phyloP scores from a whole-genome alignment of 768 basidiomycete genomes.

The Podaxis mareebaensis region DNA sequence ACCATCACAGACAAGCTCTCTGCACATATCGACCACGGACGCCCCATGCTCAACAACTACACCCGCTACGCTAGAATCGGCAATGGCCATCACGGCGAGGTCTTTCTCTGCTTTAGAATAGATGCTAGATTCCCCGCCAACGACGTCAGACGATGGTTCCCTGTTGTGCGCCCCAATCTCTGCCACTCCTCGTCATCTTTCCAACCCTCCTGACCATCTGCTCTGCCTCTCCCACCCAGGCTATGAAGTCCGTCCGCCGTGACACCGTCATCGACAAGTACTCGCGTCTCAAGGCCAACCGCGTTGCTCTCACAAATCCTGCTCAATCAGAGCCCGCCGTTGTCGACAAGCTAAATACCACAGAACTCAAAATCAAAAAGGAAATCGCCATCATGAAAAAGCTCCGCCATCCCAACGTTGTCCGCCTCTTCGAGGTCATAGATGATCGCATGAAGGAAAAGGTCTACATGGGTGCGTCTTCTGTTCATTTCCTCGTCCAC shows the following conservation, averaged over 20 bases:
- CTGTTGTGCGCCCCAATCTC: conserved; percentile 34
- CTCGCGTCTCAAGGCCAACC: conserved; percentile 34
- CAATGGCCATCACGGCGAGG: conserved; percentile 88
- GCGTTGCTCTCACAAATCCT: conserved; percentile 40
- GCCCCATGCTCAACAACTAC: conserved; percentile 83
- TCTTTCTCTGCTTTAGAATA: conserved; percentile 62
- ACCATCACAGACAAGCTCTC: conserved; percentile 53
- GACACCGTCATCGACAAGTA: conserved; percentile 64
- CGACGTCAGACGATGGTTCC: conserved; percentile 45
- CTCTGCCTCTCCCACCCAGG: conserved; percentile 40
- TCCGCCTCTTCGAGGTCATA: conserved; percentile 90
- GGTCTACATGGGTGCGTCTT: conserved; percentile 87
- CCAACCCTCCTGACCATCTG: not conserved
- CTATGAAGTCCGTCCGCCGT: conserved; percentile 77
- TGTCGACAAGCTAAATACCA: conserved; percentile 67
- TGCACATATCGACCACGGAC: conserved; percentile 38
- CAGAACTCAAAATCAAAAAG: conserved; percentile 82
- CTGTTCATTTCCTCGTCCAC: not conserved
- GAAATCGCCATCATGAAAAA: conserved; percentile 99
- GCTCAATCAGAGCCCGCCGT: conserved; percentile 48
- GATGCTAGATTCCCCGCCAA: conserved; percentile 43
- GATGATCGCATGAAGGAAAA: conserved; percentile 87
- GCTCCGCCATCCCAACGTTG: conserved; percentile 85
- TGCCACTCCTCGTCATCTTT: not conserved
- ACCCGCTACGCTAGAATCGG: conserved; percentile 75